Base-by-base conservation (phyloP, 139 green algal species). In the Micractinium conductrix region DNA sequence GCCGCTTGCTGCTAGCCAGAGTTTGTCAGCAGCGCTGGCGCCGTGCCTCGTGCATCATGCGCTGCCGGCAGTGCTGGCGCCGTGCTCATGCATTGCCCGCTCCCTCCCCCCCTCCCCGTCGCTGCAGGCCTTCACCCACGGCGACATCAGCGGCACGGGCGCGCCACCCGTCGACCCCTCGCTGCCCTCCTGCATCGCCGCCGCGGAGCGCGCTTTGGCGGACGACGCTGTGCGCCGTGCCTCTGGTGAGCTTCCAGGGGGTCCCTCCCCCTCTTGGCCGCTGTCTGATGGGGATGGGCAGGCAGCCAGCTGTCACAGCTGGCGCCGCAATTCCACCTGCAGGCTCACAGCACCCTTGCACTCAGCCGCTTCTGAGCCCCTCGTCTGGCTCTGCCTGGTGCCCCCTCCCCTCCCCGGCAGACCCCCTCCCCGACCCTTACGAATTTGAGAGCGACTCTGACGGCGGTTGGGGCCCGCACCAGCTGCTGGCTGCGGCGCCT, bases 101-200 rank as follows among this genome's bases (percentile, higher is more conserved):
- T n/a, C n/a, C n/a, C n/a, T n/a, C n/a, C n/a, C n/a, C n/a, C n/a
- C n/a, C n/a, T n/a, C n/a, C n/a, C n/a, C n/a, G n/a, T n/a, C n/a
- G n/a, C n/a, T n/a, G n/a, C n/a, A n/a, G 82, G 90, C 92, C 10
- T 98, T 98, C 80, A 63, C 72, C 6, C 53, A 88, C 3, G 92
- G 92, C 3, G 92, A 93, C 63, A 84, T 72, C 40, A 69, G 62
- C 45, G 83, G 83, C 6, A 71, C 78, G 12, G 69, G 69, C 22
- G 85, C 86, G 24, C 38, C 70, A 22, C 48, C 65, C 8, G 78
- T 43, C 1, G 90, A 93, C 78, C 63, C 85, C 0, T 83, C 73
- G 4, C 81, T 93, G 80, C 74, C 62, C 50, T 85, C 55, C 22
- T 93, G 89, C 84, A 87, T 93, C 1, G 78, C 81, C 24, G 92